These are phyloP conservation scores for Daldinia loculata DNA, from an alignment of 495 filamentous ascomycete species.

Conservation along the genomic window DNA sequence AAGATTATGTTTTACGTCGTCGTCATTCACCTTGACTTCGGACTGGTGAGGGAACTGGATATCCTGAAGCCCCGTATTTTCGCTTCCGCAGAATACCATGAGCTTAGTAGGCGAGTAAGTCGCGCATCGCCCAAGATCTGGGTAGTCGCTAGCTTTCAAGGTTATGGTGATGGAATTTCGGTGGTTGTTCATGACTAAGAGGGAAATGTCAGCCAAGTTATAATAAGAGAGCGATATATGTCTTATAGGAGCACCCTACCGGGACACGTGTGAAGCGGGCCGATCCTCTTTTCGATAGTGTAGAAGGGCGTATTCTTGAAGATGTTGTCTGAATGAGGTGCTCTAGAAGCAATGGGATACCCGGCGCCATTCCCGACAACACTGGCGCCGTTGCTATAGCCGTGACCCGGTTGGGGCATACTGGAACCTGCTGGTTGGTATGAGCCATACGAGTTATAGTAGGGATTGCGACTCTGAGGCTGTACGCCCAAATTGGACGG, in stretches of 20 bases:
- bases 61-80: constrained; percentile 69
- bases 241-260: constrained; percentile 56
- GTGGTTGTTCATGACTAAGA: constrained; percentile 66
- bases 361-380: constrained; percentile 38
- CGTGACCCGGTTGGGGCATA: constrained; percentile 2
- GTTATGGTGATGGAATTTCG: constrained; percentile 62
- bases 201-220: constrained; percentile 23
- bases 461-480: constrained; percentile 30
- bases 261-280: constrained; percentile 70
- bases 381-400: constrained; percentile 21
- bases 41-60: constrained; percentile 90
- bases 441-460: constrained; percentile 27
- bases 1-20: constrained; percentile 86
- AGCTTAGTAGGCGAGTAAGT: constrained; percentile 65
- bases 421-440: constrained; percentile 22
- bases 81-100: constrained; percentile 82
- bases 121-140: constrained; percentile 58
- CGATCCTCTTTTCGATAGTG: constrained; percentile 66
- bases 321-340: constrained; percentile 48
- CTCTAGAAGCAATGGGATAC: constrained; percentile 11
- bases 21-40: constrained; percentile 88
- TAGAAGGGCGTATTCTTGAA: constrained; percentile 88
- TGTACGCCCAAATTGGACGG: constrained; percentile 18
- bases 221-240: constrained; percentile 20
- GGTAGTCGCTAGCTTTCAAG: constrained; percentile 61